These are phyloP conservation scores for Gaultheria prostrata DNA, from an alignment of 148 eudicot species.

Conservation along the genomic window DNA sequence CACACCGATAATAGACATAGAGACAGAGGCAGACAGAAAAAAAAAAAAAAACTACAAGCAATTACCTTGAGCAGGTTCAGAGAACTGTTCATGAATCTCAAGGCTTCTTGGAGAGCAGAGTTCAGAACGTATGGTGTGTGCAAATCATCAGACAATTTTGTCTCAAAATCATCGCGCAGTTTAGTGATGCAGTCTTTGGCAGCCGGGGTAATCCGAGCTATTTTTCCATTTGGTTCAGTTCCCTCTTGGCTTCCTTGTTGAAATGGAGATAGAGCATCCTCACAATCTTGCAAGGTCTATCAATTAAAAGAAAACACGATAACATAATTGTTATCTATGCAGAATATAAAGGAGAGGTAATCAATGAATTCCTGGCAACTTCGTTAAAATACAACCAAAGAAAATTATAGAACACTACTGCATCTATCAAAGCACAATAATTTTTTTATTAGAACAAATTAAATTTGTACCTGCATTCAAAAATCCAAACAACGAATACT, in stretches of 20 bases:
- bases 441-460: background rate
- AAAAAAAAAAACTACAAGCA: background rate
- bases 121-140: slow-evolving; percentile 64
- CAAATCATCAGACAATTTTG: slow-evolving; percentile 68
- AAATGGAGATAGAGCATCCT: slow-evolving; percentile 43
- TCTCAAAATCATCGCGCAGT: slow-evolving; percentile 47
- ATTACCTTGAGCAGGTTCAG: slow-evolving; percentile 60
- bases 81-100: slow-evolving; percentile 49
- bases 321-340: background rate
- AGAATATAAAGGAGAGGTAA: background rate
- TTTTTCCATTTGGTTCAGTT: slow-evolving; percentile 31
- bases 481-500: background rate
- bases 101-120: slow-evolving; percentile 58
- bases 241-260: slow-evolving; percentile 30
- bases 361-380: background rate
- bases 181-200: slow-evolving; percentile 48
- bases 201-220: slow-evolving; percentile 29
- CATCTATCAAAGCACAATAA: slow-evolving; percentile 7
- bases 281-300: slow-evolving; percentile 70
- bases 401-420: too few relatives aligned
- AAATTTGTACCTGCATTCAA: background rate
- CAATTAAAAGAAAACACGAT: background rate
- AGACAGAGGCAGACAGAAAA: background rate
- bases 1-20: background rate
- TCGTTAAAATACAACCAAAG: background rate